Evolutionary conservation across 2,329 filamentous ascomycete genomes (phyloP).

Genomic region (Diplodia mutila): DNA sequence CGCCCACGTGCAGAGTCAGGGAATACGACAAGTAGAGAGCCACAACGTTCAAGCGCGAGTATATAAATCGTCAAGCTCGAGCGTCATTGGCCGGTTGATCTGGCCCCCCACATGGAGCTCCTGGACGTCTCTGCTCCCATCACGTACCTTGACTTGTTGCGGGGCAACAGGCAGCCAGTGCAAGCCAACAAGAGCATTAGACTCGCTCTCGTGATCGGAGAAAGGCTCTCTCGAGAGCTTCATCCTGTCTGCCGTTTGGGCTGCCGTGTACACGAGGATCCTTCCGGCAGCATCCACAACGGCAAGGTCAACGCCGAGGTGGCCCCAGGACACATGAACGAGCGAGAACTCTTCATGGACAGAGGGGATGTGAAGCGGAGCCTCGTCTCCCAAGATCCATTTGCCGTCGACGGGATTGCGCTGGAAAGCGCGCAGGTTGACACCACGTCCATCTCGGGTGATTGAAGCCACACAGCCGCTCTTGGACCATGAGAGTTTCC

Average conservation of each 20-base stretch:
- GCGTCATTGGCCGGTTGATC: background rate
- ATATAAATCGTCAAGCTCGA: background rate
- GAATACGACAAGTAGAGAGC: background rate
- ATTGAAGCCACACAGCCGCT: slow-evolving; percentile 84
- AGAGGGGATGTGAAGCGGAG: slow-evolving; percentile 64
- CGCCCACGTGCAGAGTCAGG: background rate
- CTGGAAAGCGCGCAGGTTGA: slow-evolving; percentile 74
- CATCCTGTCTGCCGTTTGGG: slow-evolving; percentile 74
- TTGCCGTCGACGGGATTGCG: slow-evolving; percentile 69
- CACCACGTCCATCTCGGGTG: slow-evolving; percentile 67
- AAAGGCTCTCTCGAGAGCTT: slow-evolving; percentile 64
- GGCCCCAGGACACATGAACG: slow-evolving; percentile 82
- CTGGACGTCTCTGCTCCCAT: background rate
- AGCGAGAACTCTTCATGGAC: slow-evolving; percentile 68
- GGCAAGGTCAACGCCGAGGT: slow-evolving; percentile 76
- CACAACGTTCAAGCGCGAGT: background rate
- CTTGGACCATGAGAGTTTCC: slow-evolving; percentile 85
- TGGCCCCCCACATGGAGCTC: no score
- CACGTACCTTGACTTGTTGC: slow-evolving; percentile 43
- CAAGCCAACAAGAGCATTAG: slow-evolving; percentile 77
- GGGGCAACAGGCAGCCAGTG: slow-evolving; percentile 71
- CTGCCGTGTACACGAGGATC: slow-evolving; percentile 73
- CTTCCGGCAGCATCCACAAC: slow-evolving; percentile 79
- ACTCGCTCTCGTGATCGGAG: slow-evolving; percentile 72
- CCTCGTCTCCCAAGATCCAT: slow-evolving; percentile 79